Evolutionary conservation across 169 alveolate genomes (phyloP).

Genomic region (Plasmodium knowlesi): DNA sequence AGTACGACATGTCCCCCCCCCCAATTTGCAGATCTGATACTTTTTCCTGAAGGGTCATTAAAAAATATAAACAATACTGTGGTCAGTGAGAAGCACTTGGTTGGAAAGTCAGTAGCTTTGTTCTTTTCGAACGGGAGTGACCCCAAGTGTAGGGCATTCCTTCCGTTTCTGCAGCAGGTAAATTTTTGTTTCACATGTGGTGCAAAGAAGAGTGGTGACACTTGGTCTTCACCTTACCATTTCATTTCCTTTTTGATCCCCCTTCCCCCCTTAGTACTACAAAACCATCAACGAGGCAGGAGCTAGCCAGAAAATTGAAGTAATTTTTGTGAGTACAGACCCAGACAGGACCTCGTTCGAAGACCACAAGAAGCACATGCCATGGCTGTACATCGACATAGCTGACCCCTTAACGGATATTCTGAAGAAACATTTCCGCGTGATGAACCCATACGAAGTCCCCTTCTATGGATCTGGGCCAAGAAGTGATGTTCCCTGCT

Average conservation of each 20-base stretch:
- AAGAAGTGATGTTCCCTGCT: constrained; percentile 78
- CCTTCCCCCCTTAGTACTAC: constrained; percentile 68
- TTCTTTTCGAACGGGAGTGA: constrained; percentile 81
- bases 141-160: constrained; percentile 81
- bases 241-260: background rate
- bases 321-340: constrained; percentile 79
- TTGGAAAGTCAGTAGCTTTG: constrained; percentile 83
- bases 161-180: constrained; percentile 81
- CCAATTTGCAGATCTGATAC: constrained; percentile 74
- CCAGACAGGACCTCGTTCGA: constrained; percentile 66
- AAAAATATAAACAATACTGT: constrained; percentile 77
- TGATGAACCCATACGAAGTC: constrained; percentile 60
- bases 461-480: constrained; percentile 78
- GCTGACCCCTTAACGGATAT: constrained; percentile 79
- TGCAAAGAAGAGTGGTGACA: background rate
- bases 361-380: constrained; percentile 79
- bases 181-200: background rate
- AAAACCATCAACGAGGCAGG: constrained; percentile 82
- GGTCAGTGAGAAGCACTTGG: constrained; percentile 76
- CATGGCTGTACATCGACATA: constrained; percentile 79
- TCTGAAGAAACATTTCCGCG: constrained; percentile 78
- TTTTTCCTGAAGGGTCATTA: constrained; percentile 83
- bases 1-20: background rate
- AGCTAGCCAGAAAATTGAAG: constrained; percentile 79
- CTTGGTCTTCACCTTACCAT: no score